These are phyloP conservation scores for Talinum fruticosum DNA, from an alignment of 148 eudicot species.

Conservation along the genomic window DNA sequence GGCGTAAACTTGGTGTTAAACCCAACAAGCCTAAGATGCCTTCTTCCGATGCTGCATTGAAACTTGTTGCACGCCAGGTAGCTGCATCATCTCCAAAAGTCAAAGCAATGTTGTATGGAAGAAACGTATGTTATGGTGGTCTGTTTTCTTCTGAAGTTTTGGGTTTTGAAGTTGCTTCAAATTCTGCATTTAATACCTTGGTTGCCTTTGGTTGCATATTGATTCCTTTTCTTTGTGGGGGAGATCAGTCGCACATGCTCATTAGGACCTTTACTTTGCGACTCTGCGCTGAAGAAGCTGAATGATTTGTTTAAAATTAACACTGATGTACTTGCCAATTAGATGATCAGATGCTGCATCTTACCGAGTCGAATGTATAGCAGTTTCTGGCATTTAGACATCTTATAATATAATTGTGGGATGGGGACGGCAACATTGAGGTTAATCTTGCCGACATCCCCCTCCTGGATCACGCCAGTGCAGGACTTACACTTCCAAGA, in stretches of 20 bases:
- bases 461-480: too few species aligned
- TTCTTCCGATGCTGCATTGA: constrained; percentile 80
- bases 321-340: neutral
- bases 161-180: neutral
- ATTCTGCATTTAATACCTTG: neutral
- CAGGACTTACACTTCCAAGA: too few species aligned
- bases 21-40: constrained; percentile 70
- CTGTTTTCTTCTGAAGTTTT: constrained; percentile 9
- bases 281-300: neutral
- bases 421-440: too few species aligned
- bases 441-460: too few species aligned
- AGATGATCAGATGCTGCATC: neutral
- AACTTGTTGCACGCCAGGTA: constrained; percentile 81
- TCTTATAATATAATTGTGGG: neutral
- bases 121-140: constrained; percentile 35
- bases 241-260: too few species aligned
- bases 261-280: constrained; percentile 4
- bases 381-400: neutral
- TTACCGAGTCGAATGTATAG: neutral
- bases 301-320: neutral
- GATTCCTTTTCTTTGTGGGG: too few species aligned
- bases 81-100: constrained; percentile 50
- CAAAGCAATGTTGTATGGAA: constrained; percentile 44
- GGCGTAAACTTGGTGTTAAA: constrained; percentile 90
- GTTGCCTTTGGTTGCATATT: neutral